A percentile compares a stretch with the other conserved stretches of the same genome.
Evolutionary conservation across 75 land plant species (phyloP).

Genomic region (Azolla pinnata): DNA sequence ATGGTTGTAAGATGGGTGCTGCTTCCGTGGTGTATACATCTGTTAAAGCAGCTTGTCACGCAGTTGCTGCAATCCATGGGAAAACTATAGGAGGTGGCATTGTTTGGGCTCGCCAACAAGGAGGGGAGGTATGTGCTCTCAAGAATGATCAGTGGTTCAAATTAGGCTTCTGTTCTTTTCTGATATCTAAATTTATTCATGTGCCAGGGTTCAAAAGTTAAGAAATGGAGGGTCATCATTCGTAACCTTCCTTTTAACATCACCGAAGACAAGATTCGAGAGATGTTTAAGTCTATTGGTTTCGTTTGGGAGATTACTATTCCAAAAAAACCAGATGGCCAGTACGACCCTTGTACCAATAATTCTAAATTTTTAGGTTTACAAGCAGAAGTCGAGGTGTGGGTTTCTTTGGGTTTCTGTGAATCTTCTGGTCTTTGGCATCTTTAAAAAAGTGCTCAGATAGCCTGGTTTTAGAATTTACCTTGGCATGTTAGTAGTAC

Average conservation of each 20-base stretch:
- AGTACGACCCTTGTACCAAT: no score
- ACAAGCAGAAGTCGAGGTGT: no score
- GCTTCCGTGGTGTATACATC: conserved; percentile 59
- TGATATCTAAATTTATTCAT: conserved; percentile 1
- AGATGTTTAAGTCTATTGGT: conserved; percentile 53
- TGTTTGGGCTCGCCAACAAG: conserved; percentile 94
- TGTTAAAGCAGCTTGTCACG: conserved; percentile 59
- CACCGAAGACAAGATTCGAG: conserved; percentile 48
- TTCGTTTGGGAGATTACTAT: conserved; percentile 82
- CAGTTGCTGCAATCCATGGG: conserved; percentile 64
- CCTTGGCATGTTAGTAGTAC: no score
- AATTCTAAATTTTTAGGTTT: no score
- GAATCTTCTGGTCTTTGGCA: no score
- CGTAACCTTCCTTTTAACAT: conserved; percentile 93
- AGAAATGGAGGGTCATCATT: conserved; percentile 87
- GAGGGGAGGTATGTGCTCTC: conserved; percentile 78
- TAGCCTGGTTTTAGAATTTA: no score
- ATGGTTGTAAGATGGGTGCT: conserved; percentile 82
- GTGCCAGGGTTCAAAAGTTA: conserved; percentile 71
- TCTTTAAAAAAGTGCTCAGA: no score
- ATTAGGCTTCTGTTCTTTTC: neutral
- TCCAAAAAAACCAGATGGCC: conserved; percentile 52
- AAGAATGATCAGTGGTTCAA: no score
- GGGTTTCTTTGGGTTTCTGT: no score
- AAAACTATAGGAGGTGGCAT: conserved; percentile 45